phyloP scores from a whole-genome alignment of 2,329 filamentous ascomycete species.

The Hypoxylon sp. region DNA sequence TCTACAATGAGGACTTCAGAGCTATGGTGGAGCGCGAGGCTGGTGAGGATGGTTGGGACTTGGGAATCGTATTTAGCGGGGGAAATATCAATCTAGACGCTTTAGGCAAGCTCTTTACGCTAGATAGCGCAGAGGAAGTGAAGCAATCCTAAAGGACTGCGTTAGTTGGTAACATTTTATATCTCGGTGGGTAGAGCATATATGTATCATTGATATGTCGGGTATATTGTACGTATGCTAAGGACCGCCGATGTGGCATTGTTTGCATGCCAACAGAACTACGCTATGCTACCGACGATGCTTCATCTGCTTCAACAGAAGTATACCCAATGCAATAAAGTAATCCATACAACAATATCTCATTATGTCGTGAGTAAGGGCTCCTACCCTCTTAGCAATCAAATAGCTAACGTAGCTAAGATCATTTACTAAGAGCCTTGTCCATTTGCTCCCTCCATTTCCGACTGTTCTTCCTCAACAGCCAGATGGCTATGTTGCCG shows the following conservation, averaged over 20 bases:
- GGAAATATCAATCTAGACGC: constrained; percentile 70
- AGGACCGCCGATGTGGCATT: not conserved
- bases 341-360: constrained; percentile 5
- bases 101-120: constrained; percentile 64
- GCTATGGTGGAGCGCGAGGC: constrained; percentile 75
- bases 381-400: not conserved
- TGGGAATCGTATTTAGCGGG: constrained; percentile 71
- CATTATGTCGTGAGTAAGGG: constrained; percentile 13
- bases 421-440: constrained; percentile 51
- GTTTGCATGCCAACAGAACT: not conserved
- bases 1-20: constrained; percentile 89
- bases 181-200: not conserved
- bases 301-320: not conserved
- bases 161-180: not conserved
- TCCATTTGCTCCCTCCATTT: constrained; percentile 76
- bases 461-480: constrained; percentile 70
- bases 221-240: not conserved
- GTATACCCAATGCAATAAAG: not conserved
- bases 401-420: not conserved
- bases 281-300: not conserved
- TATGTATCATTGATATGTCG: not conserved
- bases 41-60: constrained; percentile 79
- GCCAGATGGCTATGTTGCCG: constrained; percentile 69
- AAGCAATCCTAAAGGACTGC: not conserved
- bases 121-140: constrained; percentile 11